These are phyloP conservation scores for Aschersonia sp. DNA, from an alignment of 2,329 filamentous ascomycete species.

Conservation along the genomic window DNA sequence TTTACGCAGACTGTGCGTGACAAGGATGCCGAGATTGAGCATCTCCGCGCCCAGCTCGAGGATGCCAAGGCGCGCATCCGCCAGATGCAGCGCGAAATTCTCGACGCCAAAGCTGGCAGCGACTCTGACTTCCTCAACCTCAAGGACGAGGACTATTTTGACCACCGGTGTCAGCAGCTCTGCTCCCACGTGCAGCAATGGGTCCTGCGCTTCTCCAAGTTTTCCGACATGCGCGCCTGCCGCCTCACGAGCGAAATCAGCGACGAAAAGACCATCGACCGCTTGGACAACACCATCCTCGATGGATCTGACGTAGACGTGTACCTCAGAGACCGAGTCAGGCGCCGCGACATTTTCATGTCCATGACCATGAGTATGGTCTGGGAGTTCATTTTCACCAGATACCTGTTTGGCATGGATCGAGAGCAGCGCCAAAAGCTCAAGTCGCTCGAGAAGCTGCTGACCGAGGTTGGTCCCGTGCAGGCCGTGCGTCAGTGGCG, in stretches of 20 bases:
- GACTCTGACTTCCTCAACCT: constrained; percentile 64
- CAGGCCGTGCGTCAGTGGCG: constrained; percentile 95
- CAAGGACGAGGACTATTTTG: constrained; percentile 88
- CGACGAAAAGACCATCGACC: constrained; percentile 85
- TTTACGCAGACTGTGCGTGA: constrained; percentile 54
- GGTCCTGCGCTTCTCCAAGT: constrained; percentile 95
- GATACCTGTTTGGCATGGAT: constrained; percentile 98
- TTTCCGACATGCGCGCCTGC: constrained; percentile 83
- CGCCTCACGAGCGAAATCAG: constrained; percentile 71
- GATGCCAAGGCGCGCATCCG: constrained; percentile 50
- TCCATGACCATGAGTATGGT: constrained; percentile 98
- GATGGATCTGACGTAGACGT: constrained; percentile 87
- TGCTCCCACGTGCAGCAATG: constrained; percentile 95
- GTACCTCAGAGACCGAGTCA: constrained; percentile 77
- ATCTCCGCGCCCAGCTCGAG: constrained; percentile 64
- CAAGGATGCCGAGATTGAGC: constrained; percentile 72
- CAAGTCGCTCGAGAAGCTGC: constrained; percentile 84
- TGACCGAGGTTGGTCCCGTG: constrained; percentile 74
- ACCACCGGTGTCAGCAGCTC: constrained; percentile 81
- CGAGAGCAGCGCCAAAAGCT: constrained; percentile 94
- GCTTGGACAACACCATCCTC: constrained; percentile 84
- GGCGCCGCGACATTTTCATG: constrained; percentile 91
- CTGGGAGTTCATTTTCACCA: constrained; percentile 96
- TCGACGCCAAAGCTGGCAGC: constrained; percentile 36
- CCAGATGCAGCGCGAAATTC: constrained; percentile 36